Percentiles rank a stretch among this genome's conserved stretches.
These are phyloP conservation scores for Hypoxylon sp. DNA, from an alignment of 2,329 filamentous ascomycete genomes.

Conservation along the genomic window DNA sequence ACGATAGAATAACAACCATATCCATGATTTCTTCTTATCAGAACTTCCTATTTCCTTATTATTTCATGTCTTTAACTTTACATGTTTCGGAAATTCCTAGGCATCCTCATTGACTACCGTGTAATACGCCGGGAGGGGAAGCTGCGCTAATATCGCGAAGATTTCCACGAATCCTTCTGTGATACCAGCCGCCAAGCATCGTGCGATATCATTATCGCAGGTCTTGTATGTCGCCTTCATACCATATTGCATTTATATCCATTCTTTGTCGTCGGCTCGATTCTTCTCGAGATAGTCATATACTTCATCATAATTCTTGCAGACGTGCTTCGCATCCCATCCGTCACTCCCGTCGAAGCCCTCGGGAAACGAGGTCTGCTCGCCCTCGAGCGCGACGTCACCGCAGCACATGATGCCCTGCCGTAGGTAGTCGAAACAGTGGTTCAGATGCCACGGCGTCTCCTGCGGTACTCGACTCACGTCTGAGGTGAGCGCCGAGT, in stretches of 20 bases:
- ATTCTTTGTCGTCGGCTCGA: constrained; percentile 55
- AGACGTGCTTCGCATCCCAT: constrained; percentile 62
- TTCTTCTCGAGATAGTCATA: constrained; percentile 55
- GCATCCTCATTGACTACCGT: too few species aligned
- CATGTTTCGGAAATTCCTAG: background rate
- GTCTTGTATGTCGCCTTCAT: background rate
- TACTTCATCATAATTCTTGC: constrained; percentile 58
- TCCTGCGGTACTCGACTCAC: constrained; percentile 51
- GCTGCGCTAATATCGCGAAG: background rate
- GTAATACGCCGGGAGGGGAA: too few species aligned
- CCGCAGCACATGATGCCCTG: constrained; percentile 53
- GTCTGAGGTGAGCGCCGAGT: constrained; percentile 55
- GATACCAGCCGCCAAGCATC: background rate
- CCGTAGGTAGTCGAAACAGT: constrained; percentile 54
- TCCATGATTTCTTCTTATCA: background rate
- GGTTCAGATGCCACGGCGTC: constrained; percentile 57
- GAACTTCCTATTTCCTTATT: background rate
- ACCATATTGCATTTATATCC: constrained; percentile 56
- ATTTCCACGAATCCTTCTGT: background rate
- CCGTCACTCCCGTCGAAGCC: constrained; percentile 59
- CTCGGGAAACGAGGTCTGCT: constrained; percentile 58
- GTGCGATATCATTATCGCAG: background rate
- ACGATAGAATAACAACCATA: background rate
- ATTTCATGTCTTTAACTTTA: background rate
- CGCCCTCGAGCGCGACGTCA: constrained; percentile 54